Evolutionary conservation across 2,329 filamentous ascomycete species (phyloP).

Genomic region (Emmonsia crescens): DNA sequence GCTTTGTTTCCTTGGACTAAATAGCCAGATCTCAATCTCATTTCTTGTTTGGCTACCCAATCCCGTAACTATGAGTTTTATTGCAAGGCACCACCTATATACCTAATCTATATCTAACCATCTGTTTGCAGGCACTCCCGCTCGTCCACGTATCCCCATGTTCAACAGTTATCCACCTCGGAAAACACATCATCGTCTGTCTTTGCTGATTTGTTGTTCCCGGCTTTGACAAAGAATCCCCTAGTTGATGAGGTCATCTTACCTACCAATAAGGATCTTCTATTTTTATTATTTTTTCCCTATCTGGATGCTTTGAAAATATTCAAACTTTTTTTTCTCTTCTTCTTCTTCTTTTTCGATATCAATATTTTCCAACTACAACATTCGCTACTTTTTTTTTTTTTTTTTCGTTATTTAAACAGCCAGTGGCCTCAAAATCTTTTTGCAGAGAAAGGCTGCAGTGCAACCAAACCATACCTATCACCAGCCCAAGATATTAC

Average conservation of each 20-base stretch:
- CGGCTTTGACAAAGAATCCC: not conserved
- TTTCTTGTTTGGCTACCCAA: not conserved
- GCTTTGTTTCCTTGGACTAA: not conserved
- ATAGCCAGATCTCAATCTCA: not conserved
- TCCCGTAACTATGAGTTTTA: not conserved
- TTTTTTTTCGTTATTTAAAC: not conserved
- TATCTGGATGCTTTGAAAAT: not conserved
- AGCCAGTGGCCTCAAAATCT: too few species aligned
- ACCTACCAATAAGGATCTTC: not conserved
- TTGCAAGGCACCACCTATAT: not conserved
- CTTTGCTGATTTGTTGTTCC: not conserved
- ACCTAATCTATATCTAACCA: not conserved
- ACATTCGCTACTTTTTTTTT: not conserved
- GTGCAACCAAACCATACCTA: not conserved
- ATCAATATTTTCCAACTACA: not conserved
- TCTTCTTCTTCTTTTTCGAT: not conserved
- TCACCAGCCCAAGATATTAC: not conserved
- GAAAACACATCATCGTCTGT: constrained; percentile 1
- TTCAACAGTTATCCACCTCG: not conserved
- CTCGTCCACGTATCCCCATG: not conserved
- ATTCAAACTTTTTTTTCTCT: not conserved
- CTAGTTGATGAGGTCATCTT: not conserved
- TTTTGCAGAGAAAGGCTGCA: not conserved
- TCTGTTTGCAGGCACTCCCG: not conserved
- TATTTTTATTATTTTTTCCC: not conserved